A percentile compares a stretch with the other conserved stretches of the same genome.
Evolutionary conservation across 2,329 filamentous ascomycete genomes (phyloP).

Genomic region (Colletotrichum sublineola): DNA sequence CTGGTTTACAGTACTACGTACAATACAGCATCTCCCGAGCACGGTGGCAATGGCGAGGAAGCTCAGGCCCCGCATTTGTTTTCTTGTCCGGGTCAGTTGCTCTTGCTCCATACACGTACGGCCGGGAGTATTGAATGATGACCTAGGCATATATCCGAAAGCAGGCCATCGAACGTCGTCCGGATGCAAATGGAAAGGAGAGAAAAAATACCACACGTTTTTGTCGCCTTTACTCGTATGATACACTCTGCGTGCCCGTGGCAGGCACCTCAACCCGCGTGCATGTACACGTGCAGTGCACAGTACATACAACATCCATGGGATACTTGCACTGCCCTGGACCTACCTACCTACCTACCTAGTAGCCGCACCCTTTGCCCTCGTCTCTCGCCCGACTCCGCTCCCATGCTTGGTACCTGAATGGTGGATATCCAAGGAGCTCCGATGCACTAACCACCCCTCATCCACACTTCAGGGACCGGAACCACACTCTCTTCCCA

Average conservation of each 20-base stretch:
- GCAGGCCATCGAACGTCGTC: conserved; percentile 23
- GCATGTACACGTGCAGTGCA: background rate
- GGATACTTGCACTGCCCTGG: no score
- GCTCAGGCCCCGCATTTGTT: background rate
- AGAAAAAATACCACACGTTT: background rate
- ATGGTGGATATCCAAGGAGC: conserved; percentile 31
- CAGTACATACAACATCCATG: background rate
- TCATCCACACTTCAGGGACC: conserved; percentile 23
- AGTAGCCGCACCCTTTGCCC: background rate
- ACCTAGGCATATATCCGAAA: background rate
- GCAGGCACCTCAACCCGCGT: conserved; percentile 7
- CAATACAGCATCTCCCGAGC: background rate
- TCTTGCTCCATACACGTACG: background rate
- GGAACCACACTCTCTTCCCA: background rate
- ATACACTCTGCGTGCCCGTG: conserved; percentile 16
- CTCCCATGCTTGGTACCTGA: conserved; percentile 35
- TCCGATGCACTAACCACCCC: conserved; percentile 11
- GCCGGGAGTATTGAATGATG: background rate
- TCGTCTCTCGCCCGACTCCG: no score
- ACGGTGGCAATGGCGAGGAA: background rate
- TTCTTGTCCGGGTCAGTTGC: background rate
- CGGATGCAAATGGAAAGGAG: conserved; percentile 20
- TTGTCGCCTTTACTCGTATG: background rate
- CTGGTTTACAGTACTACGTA: no score
- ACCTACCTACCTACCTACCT: no score